Evolutionary conservation across 768 basidiomycete species (phyloP).

Genomic region (Boletus bicolor): DNA sequence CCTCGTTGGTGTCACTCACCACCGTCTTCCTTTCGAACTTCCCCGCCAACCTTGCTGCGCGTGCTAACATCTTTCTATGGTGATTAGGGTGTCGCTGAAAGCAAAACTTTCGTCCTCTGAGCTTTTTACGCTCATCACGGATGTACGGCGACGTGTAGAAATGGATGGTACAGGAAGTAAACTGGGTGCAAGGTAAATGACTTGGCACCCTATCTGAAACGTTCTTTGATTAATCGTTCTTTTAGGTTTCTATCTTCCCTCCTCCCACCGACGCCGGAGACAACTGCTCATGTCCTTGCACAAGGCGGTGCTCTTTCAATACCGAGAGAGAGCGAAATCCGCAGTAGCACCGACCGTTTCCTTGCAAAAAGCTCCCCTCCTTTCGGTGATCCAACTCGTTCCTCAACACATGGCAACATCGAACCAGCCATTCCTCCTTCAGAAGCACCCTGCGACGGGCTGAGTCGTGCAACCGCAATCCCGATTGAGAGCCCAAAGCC

Average conservation of each 20-base stretch:
- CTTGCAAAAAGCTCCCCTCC: neutral
- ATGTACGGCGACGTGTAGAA: conserved; percentile 77
- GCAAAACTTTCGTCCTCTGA: conserved; percentile 67
- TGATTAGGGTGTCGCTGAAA: conserved; percentile 76
- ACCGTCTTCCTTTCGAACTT: neutral
- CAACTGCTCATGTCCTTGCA: conserved; percentile 62
- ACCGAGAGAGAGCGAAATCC: neutral
- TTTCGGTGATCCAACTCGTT: neutral
- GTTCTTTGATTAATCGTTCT: neutral
- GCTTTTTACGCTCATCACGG: conserved; percentile 61
- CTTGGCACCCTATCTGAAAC: neutral
- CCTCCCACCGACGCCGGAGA: conserved; percentile 71
- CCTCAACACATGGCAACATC: neutral
- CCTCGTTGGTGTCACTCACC: neutral
- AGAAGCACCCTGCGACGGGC: conserved; percentile 1
- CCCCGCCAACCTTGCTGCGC: neutral
- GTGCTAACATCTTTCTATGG: conserved; percentile 11
- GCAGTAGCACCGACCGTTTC: neutral
- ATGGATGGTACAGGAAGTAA: conserved; percentile 47
- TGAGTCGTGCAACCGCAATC: conserved; percentile 16
- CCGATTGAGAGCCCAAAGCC: conserved; percentile 13
- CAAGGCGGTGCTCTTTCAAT: conserved; percentile 51
- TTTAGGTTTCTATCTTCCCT: conserved; percentile 64
- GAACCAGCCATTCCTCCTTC: neutral
- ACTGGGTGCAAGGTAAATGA: conserved; percentile 16